These are phyloP conservation scores for Porogramme epimiltina DNA, from an alignment of 1,284 basidiomycete genomes.

Conservation along the genomic window DNA sequence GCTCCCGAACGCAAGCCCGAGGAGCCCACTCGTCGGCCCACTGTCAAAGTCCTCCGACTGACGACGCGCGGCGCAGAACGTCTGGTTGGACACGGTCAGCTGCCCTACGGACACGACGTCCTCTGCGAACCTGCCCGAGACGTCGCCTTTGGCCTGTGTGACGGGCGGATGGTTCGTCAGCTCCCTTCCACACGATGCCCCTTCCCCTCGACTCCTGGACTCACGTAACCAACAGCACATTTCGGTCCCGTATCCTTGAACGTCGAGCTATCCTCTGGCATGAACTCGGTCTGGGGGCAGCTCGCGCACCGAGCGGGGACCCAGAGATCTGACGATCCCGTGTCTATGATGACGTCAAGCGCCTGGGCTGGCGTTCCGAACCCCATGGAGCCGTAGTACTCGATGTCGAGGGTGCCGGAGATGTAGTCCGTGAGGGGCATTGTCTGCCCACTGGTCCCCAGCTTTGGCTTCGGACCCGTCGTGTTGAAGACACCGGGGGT, in stretches of 20 bases:
- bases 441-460: too few species aligned
- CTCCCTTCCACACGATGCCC: conserved; percentile 18
- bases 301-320: conserved; percentile 42
- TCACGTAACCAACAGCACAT: conserved; percentile 60
- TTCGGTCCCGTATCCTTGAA: conserved; percentile 33
- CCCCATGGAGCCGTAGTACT: conserved; percentile 51
- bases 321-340: conserved; percentile 64
- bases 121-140: conserved; percentile 44
- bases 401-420: conserved; percentile 40
- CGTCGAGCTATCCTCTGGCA: conserved; percentile 41
- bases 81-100: conserved; percentile 45
- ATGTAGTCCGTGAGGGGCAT: conserved; percentile 44
- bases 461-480: too few species aligned
- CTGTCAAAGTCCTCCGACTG: conserved; percentile 46
- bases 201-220: too few species aligned
- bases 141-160: conserved; percentile 53
- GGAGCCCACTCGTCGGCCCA: conserved; percentile 52
- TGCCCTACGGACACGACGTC: conserved; percentile 52
- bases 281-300: conserved; percentile 43
- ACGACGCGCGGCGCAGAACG: conserved; percentile 47
- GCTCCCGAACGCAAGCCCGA: conserved; percentile 60
- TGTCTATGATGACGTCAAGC: conserved; percentile 56
- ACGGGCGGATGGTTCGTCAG: conserved; percentile 6
- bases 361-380: conserved; percentile 51
- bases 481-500: too few species aligned